Evolutionary conservation across 345 rosid genomes (phyloP).

Genomic region (Syzygium aromaticum): DNA sequence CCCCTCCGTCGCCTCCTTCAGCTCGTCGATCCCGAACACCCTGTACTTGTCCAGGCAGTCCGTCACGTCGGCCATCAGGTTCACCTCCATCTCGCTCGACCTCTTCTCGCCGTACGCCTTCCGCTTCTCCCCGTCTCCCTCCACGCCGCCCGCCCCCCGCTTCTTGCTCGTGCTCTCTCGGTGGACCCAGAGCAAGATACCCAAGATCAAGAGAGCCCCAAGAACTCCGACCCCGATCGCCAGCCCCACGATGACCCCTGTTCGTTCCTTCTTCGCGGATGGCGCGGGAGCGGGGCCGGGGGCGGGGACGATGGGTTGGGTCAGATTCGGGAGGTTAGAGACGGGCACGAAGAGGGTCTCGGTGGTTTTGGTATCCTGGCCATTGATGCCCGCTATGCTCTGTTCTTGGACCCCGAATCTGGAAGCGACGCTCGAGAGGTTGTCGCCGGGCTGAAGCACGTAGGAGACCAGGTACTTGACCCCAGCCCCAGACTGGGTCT

Average conservation of each 20-base stretch:
- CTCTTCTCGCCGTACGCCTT: neutral
- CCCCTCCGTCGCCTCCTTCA: conserved; percentile 49
- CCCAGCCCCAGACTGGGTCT: conserved; percentile 15
- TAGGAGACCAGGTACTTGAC: conserved; percentile 43
- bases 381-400: conserved; percentile 33
- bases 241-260: conserved; percentile 36
- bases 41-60: conserved; percentile 64
- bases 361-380: conserved; percentile 13
- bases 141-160: conserved; percentile 2
- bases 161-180: conserved; percentile 19
- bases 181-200: conserved; percentile 9
- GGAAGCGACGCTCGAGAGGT: conserved; percentile 39
- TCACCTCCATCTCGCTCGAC: conserved; percentile 22
- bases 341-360: conserved; percentile 56
- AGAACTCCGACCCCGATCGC: conserved; percentile 39
- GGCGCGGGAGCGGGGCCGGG: conserved; percentile 13
- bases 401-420: conserved; percentile 29
- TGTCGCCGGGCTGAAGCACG: conserved; percentile 57
- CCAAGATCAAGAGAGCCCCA: conserved; percentile 22
- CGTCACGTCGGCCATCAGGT: conserved; percentile 61
- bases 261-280: conserved; percentile 24
- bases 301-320: conserved; percentile 28
- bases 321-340: conserved; percentile 26
- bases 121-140: conserved; percentile 16
- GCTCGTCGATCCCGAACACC: conserved; percentile 49